Base-by-base conservation (phyloP, 306 rosid species). In the Biancaea sappan region DNA sequence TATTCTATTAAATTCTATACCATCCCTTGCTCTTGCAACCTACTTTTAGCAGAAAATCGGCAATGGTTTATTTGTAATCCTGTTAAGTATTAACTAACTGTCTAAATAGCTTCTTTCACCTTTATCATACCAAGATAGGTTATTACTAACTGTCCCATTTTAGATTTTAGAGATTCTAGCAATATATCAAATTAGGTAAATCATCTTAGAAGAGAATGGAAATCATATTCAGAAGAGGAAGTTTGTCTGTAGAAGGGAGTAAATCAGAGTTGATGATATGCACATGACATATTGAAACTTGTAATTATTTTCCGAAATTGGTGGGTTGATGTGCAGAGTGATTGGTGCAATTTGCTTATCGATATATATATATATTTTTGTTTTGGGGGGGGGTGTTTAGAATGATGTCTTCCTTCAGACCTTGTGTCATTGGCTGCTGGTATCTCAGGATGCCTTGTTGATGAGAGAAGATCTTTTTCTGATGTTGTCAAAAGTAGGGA, bases 101-200 rank as follows among this genome's bases (percentile, higher is more conserved):
- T 29, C 74, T 70, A 21, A 47, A 56, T 41, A 11, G 5, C 76
- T 8, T 35, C 46, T 71, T 50, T 29, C 14, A 67, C 41, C 51
- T 68, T 61, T 14, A 32, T 48, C 31, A n/a, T 31, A 19, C 34
- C 77, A 26, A 46, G 12, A 73, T 44, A 68, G 41, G 4, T 31
- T 51, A 1, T 61, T 74, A 79, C 58, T 73, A 50, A 63, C 10
- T 40, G 38, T 16, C 29, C 28, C 56, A 54, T 44, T 78, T 18
- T 37, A 73, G 43, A 53, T 32, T 80, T 63, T 32, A 63, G 12
- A 50, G 66, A 62, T 72, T 69, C 6, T 62, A 72, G 65, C 38
- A 13, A 40, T 80, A 25, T 38, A 69, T 60, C 8, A 19, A 35
- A 35, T 57, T 69, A 35, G 31, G 32, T 35, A 12, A 48, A 32